Percentiles rank a stretch among this genome's conserved stretches.
These are phyloP conservation scores for Scolecobasidium constrictum DNA, from an alignment of 2,329 filamentous ascomycete species.

Conservation along the genomic window DNA sequence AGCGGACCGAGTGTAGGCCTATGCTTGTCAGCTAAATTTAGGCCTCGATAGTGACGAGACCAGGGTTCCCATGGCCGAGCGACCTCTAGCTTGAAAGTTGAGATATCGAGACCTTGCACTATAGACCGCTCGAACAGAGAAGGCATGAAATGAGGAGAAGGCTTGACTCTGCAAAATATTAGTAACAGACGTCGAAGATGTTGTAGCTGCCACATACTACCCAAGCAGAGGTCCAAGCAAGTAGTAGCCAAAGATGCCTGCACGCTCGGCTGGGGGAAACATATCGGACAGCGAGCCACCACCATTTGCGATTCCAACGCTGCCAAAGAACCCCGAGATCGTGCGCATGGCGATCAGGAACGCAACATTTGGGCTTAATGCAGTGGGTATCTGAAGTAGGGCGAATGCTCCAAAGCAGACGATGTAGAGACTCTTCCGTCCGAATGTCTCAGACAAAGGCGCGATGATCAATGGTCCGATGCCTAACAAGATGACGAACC, in stretches of 20 bases:
- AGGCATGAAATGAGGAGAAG: too few species aligned
- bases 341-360: constrained; percentile 49
- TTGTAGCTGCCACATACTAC: too few species aligned
- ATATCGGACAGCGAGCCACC: constrained; percentile 29
- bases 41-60: too few species aligned
- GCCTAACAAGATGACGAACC: constrained; percentile 28
- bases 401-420: constrained; percentile 46
- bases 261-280: constrained; percentile 22
- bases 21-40: too few species aligned
- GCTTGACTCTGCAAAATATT: too few species aligned
- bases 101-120: too few species aligned
- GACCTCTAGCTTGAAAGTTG: too few species aligned
- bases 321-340: constrained; percentile 25
- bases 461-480: constrained; percentile 21
- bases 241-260: constrained; percentile 26
- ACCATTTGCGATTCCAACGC: constrained; percentile 22
- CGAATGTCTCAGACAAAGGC: constrained; percentile 10
- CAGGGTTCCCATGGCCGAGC: too few species aligned
- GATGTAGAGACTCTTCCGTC: constrained; percentile 8
- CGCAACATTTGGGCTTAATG: constrained; percentile 43
- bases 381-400: constrained; percentile 53
- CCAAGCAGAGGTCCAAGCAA: constrained; percentile 30
- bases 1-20: constrained; percentile 29
- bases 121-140: too few species aligned
- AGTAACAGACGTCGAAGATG: too few species aligned